Evolutionary conservation across 2,329 filamentous ascomycete species (phyloP).

Genomic region (Sporothrix inflata): DNA sequence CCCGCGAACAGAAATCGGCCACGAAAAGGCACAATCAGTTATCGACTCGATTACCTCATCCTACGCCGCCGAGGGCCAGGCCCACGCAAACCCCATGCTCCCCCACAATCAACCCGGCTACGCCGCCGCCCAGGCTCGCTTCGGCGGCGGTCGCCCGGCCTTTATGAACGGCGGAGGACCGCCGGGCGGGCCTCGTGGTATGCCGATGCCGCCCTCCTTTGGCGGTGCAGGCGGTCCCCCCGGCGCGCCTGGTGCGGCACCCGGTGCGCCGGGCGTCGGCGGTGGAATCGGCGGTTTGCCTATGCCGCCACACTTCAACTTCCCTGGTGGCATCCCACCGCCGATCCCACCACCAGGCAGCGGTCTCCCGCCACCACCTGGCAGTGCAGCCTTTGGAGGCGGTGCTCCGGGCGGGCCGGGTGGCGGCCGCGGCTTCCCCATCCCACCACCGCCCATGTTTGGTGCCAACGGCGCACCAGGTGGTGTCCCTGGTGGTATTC

Average conservation of each 20-base stretch:
- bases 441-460: slow-evolving; percentile 49
- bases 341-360: slow-evolving; percentile 35
- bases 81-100: slow-evolving; percentile 82
- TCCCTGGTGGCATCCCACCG: slow-evolving; percentile 42
- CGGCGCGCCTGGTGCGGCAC: slow-evolving; percentile 44
- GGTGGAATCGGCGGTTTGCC: slow-evolving; percentile 45
- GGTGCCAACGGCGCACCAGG: slow-evolving; percentile 34
- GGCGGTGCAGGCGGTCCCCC: slow-evolving; percentile 23
- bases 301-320: slow-evolving; percentile 44
- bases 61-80: slow-evolving; percentile 88
- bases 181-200: slow-evolving; percentile 46
- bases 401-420: slow-evolving; percentile 4
- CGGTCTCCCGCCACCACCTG: slow-evolving; percentile 33
- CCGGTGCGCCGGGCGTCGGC: slow-evolving; percentile 58
- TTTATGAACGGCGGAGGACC: slow-evolving; percentile 23
- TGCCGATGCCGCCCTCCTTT: slow-evolving; percentile 54
- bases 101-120: slow-evolving; percentile 66
- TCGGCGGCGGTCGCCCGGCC: slow-evolving; percentile 40
- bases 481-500: slow-evolving; percentile 15
- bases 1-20: slow-evolving; percentile 75
- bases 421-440: slow-evolving; percentile 38
- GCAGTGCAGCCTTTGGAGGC: slow-evolving; percentile 28
- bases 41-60: slow-evolving; percentile 98
- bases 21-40: slow-evolving; percentile 97
- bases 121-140: slow-evolving; percentile 37